Percentiles rank a stretch among this genome's conserved stretches.
These are phyloP conservation scores for Colletotrichum costaricense DNA, from an alignment of 2,329 filamentous ascomycete genomes.

Conservation along the genomic window DNA sequence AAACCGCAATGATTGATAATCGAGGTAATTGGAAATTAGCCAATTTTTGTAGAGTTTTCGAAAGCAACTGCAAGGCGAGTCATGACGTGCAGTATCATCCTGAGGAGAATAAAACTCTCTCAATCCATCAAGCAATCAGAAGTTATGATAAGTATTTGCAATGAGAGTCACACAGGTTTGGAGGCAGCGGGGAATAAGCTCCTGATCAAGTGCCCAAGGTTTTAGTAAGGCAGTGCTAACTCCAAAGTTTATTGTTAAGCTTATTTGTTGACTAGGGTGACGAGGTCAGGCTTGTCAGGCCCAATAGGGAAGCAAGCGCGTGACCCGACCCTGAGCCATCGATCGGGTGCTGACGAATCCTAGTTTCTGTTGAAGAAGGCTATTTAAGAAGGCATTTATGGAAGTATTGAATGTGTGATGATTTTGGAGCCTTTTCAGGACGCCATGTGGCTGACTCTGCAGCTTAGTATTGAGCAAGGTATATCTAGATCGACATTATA, in stretches of 20 bases:
- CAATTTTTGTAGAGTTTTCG: too few species aligned
- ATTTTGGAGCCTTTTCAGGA: not conserved
- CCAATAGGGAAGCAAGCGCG: not conserved
- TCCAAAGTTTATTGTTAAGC: not conserved
- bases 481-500: not conserved
- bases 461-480: not conserved
- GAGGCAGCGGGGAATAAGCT: too few species aligned
- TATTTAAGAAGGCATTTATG: not conserved
- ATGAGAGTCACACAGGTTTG: too few species aligned
- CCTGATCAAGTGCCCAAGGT: too few species aligned
- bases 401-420: not conserved
- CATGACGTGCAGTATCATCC: too few species aligned
- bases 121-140: too few species aligned
- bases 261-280: not conserved
- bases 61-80: too few species aligned
- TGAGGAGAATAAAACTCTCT: too few species aligned
- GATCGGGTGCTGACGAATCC: not conserved
- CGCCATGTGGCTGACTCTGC: not conserved
- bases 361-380: not conserved
- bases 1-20: accelerated
- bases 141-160: too few species aligned
- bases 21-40: too few species aligned
- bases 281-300: not conserved
- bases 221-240: too few species aligned
- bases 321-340: not conserved